A percentile compares a stretch with the other conserved stretches of the same genome.
These are phyloP conservation scores for Trametes pubescens DNA, from an alignment of 1,284 basidiomycete genomes.

Conservation along the genomic window DNA sequence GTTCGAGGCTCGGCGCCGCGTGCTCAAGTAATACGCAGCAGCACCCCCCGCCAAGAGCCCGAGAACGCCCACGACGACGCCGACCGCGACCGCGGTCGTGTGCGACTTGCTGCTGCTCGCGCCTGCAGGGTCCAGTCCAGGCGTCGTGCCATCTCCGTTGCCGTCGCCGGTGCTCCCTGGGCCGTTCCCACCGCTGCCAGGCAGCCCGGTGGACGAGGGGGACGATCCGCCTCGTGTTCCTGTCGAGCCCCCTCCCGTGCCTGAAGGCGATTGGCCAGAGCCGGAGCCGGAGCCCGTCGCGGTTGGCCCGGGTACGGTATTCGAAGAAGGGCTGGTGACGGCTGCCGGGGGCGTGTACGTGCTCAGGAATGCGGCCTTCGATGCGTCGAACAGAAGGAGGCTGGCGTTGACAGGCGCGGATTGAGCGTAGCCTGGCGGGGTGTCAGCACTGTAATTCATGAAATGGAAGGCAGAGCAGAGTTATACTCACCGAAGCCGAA, in stretches of 20 bases:
- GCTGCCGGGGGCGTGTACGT: constrained; percentile 52
- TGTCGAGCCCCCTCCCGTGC: constrained; percentile 14
- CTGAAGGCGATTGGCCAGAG: constrained; percentile 26
- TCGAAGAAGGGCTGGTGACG: constrained; percentile 43
- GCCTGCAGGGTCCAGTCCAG: constrained; percentile 27
- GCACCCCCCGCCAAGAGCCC: constrained; percentile 55
- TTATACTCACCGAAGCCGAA: constrained; percentile 78
- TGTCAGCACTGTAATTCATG: constrained; percentile 19
- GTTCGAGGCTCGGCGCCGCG: constrained; percentile 40
- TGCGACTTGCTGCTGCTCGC: constrained; percentile 38
- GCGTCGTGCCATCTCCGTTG: constrained; percentile 12
- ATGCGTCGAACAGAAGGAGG: constrained; percentile 62
- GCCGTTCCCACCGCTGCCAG: constrained; percentile 28
- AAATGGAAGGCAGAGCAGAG: constrained; percentile 16
- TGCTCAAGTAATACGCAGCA: constrained; percentile 54
- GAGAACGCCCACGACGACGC: constrained; percentile 62
- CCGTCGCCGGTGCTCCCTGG: constrained; percentile 28
- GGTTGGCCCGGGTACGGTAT: constrained; percentile 49
- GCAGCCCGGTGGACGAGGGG: constrained; percentile 31
- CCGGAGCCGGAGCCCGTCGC: constrained; percentile 24
- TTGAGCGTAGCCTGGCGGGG: constrained; percentile 62
- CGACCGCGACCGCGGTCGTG: constrained; percentile 60
- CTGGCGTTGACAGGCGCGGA: constrained; percentile 52
- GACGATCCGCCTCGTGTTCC: constrained; percentile 26
- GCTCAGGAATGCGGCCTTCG: constrained; percentile 47